A percentile compares a stretch with the other conserved stretches of the same genome.
These are phyloP conservation scores for Colletotrichum ledebouriae DNA, from an alignment of 2,329 filamentous ascomycete genomes.

Conservation along the genomic window DNA sequence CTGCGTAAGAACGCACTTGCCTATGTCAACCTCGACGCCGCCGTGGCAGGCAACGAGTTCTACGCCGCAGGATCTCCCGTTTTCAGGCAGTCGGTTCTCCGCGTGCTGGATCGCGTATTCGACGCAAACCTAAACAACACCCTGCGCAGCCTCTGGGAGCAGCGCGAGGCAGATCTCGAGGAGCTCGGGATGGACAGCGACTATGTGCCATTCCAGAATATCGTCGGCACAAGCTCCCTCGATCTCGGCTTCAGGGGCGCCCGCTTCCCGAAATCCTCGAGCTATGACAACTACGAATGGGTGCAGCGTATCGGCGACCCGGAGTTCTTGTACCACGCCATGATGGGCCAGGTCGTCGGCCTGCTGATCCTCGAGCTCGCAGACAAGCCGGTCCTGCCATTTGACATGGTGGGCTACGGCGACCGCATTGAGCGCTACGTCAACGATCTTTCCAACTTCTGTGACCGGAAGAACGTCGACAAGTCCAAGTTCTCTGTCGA, in stretches of 20 bases:
- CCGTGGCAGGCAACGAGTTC: constrained; percentile 81
- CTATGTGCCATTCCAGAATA: constrained; percentile 90
- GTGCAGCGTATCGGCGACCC: constrained; percentile 86
- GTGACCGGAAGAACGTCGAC: constrained; percentile 53
- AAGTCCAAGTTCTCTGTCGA: constrained; percentile 68
- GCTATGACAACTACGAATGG: constrained; percentile 92
- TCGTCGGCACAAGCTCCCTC: constrained; percentile 88
- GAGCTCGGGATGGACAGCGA: constrained; percentile 81
- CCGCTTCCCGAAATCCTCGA: constrained; percentile 80
- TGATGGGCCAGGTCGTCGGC: constrained; percentile 83
- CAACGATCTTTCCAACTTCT: constrained; percentile 63
- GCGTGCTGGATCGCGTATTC: constrained; percentile 79
- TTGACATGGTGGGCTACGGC: constrained; percentile 83
- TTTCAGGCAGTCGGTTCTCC: constrained; percentile 78
- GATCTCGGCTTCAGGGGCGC: constrained; percentile 83
- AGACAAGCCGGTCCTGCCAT: constrained; percentile 84
- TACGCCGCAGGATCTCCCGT: constrained; percentile 85
- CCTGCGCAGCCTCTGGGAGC: constrained; percentile 82
- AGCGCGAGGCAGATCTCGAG: constrained; percentile 70
- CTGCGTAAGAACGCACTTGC: constrained; percentile 83
- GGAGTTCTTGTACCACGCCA: constrained; percentile 82
- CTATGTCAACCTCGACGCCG: constrained; percentile 92
- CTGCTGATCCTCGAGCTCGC: constrained; percentile 88
- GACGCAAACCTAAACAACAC: constrained; percentile 81
- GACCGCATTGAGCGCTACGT: constrained; percentile 74